Conservation (phyloP, 2,329 filamentous ascomycete genomes). For the Fusarium sp. region DNA sequence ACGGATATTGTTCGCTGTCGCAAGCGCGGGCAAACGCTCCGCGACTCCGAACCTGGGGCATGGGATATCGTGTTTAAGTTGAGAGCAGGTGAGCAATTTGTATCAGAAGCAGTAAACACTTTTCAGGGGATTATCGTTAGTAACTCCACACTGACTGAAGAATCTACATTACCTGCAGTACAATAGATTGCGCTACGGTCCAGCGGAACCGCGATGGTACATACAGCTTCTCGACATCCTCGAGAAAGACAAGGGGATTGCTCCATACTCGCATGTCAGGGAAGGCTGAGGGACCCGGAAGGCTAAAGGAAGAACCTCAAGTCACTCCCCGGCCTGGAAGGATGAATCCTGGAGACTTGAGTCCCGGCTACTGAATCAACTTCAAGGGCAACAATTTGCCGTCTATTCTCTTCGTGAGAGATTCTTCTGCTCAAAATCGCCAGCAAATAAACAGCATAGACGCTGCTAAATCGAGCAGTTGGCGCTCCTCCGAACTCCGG, state of each 20-base stretch:
- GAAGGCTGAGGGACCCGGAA: conserved; percentile 24
- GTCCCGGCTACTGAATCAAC: not conserved
- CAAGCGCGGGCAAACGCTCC: conserved; percentile 24
- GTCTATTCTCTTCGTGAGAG: not conserved
- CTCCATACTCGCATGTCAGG: conserved; percentile 14
- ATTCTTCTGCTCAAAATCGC: conserved; percentile 9
- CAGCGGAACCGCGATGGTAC: conserved; percentile 41
- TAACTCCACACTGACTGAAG: not conserved
- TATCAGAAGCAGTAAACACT: not conserved
- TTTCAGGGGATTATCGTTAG: conserved; percentile 2
- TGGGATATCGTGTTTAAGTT: conserved; percentile 16
- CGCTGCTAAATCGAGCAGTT: conserved; percentile 29
- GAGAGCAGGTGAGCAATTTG: conserved; percentile 15
- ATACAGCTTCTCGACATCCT: conserved; percentile 10
- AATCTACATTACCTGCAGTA: not conserved
- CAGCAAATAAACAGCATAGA: conserved; percentile 22
- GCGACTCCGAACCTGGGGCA: conserved; percentile 32
- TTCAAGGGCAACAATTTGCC: not conserved
- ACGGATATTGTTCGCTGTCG: conserved; percentile 14
- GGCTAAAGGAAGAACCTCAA: not conserved
- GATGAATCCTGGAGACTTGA: not conserved
- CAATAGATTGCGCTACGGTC: conserved; percentile 39
- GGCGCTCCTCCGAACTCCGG: conserved; percentile 42
- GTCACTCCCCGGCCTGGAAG: conserved; percentile 27
- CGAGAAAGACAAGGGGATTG: conserved; percentile 9